Percentiles rank a stretch among this genome's conserved stretches.
Conservation (phyloP, 148 eudicot genomes). For the Pharnaceum exiguum region DNA sequence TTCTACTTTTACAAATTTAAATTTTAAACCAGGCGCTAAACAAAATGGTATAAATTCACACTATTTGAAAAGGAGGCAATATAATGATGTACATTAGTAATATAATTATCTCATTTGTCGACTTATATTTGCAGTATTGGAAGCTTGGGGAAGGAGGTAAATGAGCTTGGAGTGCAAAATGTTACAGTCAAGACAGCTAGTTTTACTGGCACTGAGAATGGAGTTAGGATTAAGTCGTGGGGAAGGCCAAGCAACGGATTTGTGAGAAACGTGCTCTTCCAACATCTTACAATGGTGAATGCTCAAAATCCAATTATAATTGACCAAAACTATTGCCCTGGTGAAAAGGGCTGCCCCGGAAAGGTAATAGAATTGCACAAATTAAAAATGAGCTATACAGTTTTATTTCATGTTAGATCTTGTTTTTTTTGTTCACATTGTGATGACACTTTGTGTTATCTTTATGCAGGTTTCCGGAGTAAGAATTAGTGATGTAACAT, state of each 20-base stretch:
- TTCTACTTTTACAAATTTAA: neutral
- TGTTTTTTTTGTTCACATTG: too few relatives aligned
- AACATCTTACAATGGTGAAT: conserved; percentile 30
- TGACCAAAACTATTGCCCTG: conserved; percentile 46
- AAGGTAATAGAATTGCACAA: too few relatives aligned
- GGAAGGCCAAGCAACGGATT: conserved; percentile 30
- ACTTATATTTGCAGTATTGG: conserved; percentile 42
- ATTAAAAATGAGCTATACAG: too few relatives aligned
- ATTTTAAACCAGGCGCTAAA: too few relatives aligned
- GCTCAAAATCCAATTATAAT: conserved; percentile 37
- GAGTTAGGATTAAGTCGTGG: conserved; percentile 39
- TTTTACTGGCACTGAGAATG: conserved; percentile 32
- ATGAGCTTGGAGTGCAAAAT: conserved; percentile 39
- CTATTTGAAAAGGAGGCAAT: too few relatives aligned
- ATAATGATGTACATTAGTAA: too few relatives aligned
- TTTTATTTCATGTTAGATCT: too few relatives aligned
- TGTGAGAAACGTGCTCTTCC: conserved; percentile 27
- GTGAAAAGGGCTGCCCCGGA: conserved; percentile 16
- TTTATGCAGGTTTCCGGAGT: conserved; percentile 21
- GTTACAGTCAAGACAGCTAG: conserved; percentile 33
- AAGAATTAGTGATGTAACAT: conserved; percentile 18
- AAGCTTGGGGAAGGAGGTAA: conserved; percentile 26
- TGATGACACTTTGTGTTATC: too few relatives aligned
- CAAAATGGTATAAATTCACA: too few relatives aligned
- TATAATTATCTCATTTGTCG: too few relatives aligned